Evolutionary conservation across 768 basidiomycete genomes (phyloP), one percentile per base, ranked within the genome.

Genomic region (Glaciozyma martinii): DNA sequence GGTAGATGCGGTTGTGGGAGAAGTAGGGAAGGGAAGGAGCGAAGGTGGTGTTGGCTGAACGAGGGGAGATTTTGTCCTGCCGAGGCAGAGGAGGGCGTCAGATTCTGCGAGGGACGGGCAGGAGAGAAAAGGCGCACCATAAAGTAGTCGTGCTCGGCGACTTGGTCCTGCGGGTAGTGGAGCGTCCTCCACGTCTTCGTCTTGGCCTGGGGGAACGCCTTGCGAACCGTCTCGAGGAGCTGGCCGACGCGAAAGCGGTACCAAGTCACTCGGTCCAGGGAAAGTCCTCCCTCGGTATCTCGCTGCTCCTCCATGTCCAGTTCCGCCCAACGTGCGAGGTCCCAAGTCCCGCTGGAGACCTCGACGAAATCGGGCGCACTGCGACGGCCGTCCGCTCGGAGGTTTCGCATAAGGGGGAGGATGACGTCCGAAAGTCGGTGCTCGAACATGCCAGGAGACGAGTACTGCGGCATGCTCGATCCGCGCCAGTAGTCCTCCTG

Each of bases 311-410:
- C 61, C 1, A 64, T 33, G 46, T 74, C 73, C 57, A 71, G 65
- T 53, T 71, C 66, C 16, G 73, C 71, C 69, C 69, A 74, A 13
- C 70, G 60, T 1, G 70, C 71, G 52, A 74, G 68, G 52, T 74
- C 73, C 67, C 65, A 74, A 43, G 60, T 59, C 19, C 73, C 73
- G 18, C 61, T 63, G 29, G 64, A 40, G 32, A 74, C 50, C 54
- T 74, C 73, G 62, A 74, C 67, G 55, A 69, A 68, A 56, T 74
- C 73, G n/a, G 73, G 73, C 2, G 73, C 71, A 10, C 65, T 44
- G 2, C 59, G 47, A 4, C 71, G 69, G 23, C 70, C 73, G 40
- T 67, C 66, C 7, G 66, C 63, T 40, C 60, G 65, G 32, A 74
- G 65, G 55, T 71, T 61, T 30, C n/a, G 40, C 44, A 74, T 33